Percentiles rank a stretch among this genome's conserved stretches.
phyloP scores from a whole-genome alignment of 139 green algal species.

The Yamagishiella unicocca region DNA sequence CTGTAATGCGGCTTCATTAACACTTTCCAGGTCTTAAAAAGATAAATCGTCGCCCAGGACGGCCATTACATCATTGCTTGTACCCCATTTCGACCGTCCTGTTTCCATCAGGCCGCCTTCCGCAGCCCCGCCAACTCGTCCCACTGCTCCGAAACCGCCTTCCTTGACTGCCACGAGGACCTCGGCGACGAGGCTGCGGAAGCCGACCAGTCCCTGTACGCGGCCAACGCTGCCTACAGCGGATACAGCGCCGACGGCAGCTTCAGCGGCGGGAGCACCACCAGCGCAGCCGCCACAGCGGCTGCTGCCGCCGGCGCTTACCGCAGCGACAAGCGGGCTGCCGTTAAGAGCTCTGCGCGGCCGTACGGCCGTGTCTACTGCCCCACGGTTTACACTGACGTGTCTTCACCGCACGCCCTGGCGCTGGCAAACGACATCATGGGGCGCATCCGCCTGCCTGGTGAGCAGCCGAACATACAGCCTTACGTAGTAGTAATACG shows the following conservation, averaged over 20 bases:
- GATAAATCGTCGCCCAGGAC: too few relatives aligned
- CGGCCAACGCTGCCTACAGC: not conserved
- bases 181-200: not conserved
- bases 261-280: not conserved
- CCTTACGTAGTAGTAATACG: too few relatives aligned
- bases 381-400: conserved; percentile 44
- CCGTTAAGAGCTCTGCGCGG: not conserved
- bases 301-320: not conserved
- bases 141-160: conserved; percentile 27
- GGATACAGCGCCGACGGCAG: not conserved
- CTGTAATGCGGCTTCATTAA: too few relatives aligned
- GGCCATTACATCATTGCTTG: too few relatives aligned
- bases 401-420: conserved; percentile 38
- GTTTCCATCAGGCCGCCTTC: not conserved
- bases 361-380: conserved; percentile 4
- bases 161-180: conserved; percentile 44
- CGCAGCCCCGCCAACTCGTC: conserved; percentile 15
- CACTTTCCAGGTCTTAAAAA: too few relatives aligned
- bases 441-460: conserved; percentile 38
- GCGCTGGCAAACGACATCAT: conserved; percentile 54
- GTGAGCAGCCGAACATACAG: too few relatives aligned
- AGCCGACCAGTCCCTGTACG: not conserved
- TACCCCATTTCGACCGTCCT: not conserved
- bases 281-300: not conserved
- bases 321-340: too few relatives aligned